Conservation (phyloP, 352 stramenopile species). For the Achlya hypogyna region DNA sequence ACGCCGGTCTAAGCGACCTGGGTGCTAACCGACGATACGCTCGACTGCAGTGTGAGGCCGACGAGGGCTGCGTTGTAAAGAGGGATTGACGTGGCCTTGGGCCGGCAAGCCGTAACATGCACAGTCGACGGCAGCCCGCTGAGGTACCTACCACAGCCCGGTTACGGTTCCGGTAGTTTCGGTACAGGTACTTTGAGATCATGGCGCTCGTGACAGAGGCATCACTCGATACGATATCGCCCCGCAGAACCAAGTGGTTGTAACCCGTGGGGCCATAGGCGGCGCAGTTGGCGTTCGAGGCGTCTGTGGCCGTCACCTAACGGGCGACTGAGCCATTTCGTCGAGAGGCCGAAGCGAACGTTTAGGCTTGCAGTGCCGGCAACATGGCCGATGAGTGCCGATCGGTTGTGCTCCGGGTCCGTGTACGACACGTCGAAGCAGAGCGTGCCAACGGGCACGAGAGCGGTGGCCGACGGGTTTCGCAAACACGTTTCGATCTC, state of each 20-base stretch:
- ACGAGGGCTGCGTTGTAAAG: conserved; percentile 10
- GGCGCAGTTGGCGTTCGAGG: neutral
- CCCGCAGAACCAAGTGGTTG: conserved; percentile 1
- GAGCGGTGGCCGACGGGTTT: conserved; percentile 3
- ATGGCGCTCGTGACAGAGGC: neutral
- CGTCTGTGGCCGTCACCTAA: neutral
- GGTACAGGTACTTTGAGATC: conserved; percentile 10
- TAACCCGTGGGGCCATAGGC: neutral
- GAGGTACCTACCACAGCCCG: conserved; percentile 2
- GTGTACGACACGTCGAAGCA: conserved; percentile 12
- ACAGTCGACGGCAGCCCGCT: neutral
- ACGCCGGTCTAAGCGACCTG: neutral
- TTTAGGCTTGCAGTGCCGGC: neutral
- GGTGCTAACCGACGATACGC: neutral
- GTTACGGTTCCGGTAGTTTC: neutral
- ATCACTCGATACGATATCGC: conserved; percentile 4
- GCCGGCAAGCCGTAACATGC: neutral
- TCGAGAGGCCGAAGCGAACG: neutral
- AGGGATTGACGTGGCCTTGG: conserved; percentile 5
- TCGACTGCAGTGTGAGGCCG: conserved; percentile 2
- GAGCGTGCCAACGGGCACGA: conserved; percentile 10
- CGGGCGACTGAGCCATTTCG: neutral
- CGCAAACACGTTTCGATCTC: conserved; percentile 11
- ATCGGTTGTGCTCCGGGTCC: neutral
- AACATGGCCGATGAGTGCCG: neutral